Conservation (phyloP, 176 grass and related monocot species). For the Melocanna baccifera region DNA sequence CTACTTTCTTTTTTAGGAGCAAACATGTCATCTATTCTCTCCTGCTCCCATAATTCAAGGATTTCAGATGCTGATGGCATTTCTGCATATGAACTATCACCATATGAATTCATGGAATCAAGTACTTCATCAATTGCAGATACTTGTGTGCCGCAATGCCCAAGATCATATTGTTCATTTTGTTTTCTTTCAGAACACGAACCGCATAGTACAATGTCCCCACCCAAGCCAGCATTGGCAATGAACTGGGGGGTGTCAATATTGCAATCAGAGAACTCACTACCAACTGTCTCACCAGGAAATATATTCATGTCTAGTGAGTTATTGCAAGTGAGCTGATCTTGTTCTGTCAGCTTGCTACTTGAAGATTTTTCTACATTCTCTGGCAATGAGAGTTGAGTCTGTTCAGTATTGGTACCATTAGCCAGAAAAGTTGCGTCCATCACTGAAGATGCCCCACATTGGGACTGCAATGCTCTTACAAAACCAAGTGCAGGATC, state of each 20-base stretch:
- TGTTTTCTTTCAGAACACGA: constrained; percentile 23
- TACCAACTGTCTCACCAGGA: neutral
- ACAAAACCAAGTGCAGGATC: constrained; percentile 30
- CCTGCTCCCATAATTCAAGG: constrained; percentile 53
- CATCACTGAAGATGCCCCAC: neutral
- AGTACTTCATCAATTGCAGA: constrained; percentile 50
- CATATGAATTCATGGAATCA: constrained; percentile 43
- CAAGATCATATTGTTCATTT: neutral
- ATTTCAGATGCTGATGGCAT: constrained; percentile 58
- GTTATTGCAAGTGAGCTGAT: constrained; percentile 8
- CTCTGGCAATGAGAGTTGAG: neutral
- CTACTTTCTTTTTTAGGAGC: constrained; percentile 1
- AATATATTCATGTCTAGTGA: neutral
- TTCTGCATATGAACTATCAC: constrained; percentile 29
- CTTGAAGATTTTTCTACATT: neutral
- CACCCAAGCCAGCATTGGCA: neutral
- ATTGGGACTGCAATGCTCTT: constrained; percentile 37
- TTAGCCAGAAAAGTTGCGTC: constrained; percentile 14
- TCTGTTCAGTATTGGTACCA: constrained; percentile 8
- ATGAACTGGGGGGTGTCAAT: neutral
- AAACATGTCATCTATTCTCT: constrained; percentile 32
- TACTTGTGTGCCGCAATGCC: neutral
- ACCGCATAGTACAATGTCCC: neutral
- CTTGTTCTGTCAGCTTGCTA: constrained; percentile 9
- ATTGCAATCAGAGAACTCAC: neutral